Base-by-base conservation (phyloP, 1,284 basidiomycete genomes). In the Apiotrichum sp. region DNA sequence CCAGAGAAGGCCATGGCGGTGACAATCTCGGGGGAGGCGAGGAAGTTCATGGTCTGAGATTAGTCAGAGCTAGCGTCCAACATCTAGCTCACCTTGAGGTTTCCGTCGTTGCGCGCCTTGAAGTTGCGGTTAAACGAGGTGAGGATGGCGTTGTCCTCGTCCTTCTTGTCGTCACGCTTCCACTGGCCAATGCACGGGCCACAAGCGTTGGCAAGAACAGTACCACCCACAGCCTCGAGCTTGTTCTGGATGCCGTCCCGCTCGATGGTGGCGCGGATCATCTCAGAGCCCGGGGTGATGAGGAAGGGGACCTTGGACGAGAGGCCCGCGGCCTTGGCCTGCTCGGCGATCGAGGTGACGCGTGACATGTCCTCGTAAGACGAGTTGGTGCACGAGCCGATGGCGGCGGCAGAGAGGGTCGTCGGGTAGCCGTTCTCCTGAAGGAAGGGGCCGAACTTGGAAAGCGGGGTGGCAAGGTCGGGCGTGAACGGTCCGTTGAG, bases 301-400 rank as follows among this genome's bases (percentile, higher is more conserved):
- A 92, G 97, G 84, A 96, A 98, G 79, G 86, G 85, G 78, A 89
- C 88, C 86, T 95, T 92, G 76, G 87, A 83, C 67, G 84, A 81
- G 61, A 98, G 83, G 68, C 96, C 93, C 75, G 95, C 93, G 13
- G 80, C 80, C 53, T 84, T 78, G 63, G 93, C 96, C 80, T 98
- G 86, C 67, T 83, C 83, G 66, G 89, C 93, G 71, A 98, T 98
- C 53, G 88, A 88, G 48, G 93, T 93, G 45, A 93, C 89, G 72
- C 96, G 92, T 49, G 90, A 89, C 95, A 98, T 98, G 80, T 99
- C 96, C 81, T 98, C 96, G 77, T 99, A 99, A 34, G 96, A 98
- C 50, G 95, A 98, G 85, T 99, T 98, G 77, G 96, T 98, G 88
- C 95, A 99, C 51, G 96, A 98, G 58, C 96, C 95, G 74, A 98